These are phyloP conservation scores for Eremochloa ophiuroides DNA, from an alignment of 176 grass and related monocot species.

Conservation along the genomic window DNA sequence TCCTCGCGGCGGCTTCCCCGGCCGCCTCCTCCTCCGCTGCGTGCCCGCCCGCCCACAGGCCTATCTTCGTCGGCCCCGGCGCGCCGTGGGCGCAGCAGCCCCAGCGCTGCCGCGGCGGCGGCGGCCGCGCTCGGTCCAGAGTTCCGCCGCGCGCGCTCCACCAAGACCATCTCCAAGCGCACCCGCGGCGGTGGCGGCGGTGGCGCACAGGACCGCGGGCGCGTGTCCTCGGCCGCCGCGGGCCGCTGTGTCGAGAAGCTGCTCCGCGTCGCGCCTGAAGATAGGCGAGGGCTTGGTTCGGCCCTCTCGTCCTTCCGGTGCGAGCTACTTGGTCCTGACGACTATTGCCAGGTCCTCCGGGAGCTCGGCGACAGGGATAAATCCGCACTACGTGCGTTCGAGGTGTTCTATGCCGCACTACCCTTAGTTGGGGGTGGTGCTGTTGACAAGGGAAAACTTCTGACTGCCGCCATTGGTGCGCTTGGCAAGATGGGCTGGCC, in stretches of 20 bases:
- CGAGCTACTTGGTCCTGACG: constrained; percentile 55
- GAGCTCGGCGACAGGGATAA: constrained; percentile 58
- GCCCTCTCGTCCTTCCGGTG: constrained; percentile 35
- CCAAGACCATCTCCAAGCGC: constrained; percentile 80
- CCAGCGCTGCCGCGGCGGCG: constrained; percentile 5
- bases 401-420: constrained; percentile 62
- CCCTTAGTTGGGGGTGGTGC: constrained; percentile 47
- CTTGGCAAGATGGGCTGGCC: constrained; percentile 76
- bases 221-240: constrained; percentile 30
- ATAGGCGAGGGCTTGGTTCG: constrained; percentile 25
- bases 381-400: constrained; percentile 35
- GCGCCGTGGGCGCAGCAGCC: constrained; percentile 45
- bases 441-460: constrained; percentile 67
- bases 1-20: constrained; percentile 22
- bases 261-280: constrained; percentile 43
- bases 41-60: constrained; percentile 34
- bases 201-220: constrained; percentile 13
- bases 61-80: constrained; percentile 36
- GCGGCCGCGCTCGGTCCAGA: constrained; percentile 43
- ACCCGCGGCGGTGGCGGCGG: constrained; percentile 27
- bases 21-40: constrained; percentile 12
- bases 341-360: constrained; percentile 70
- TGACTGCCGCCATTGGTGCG: constrained; percentile 63
- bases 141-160: constrained; percentile 70
- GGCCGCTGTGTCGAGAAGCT: constrained; percentile 58